phyloP scores from a whole-genome alignment of 2,329 filamentous ascomycete genomes.

The Emericellopsis cladophorae region DNA sequence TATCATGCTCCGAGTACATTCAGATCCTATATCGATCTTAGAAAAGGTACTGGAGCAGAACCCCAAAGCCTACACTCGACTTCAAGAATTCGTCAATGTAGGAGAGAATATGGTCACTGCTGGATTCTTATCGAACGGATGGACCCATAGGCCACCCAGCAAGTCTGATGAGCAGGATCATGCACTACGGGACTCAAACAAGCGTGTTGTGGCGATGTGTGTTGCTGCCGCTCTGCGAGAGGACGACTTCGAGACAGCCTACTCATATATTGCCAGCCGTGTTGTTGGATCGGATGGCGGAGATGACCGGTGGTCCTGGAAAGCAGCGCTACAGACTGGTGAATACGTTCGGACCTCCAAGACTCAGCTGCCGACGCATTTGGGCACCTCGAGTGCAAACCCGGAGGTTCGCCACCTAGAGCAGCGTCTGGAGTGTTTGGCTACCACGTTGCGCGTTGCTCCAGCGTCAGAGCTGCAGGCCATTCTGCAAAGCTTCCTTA shows the following conservation, averaged over 20 bases:
- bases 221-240: slow-evolving; percentile 64
- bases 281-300: slow-evolving; percentile 26
- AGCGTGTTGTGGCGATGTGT: slow-evolving; percentile 66
- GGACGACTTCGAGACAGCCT: slow-evolving; percentile 76
- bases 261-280: slow-evolving; percentile 68
- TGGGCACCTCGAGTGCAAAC: slow-evolving; percentile 47
- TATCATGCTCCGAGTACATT: slow-evolving; percentile 63
- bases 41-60: slow-evolving; percentile 68
- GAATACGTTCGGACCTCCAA: slow-evolving; percentile 49
- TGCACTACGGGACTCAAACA: slow-evolving; percentile 34
- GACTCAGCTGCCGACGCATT: slow-evolving; percentile 43
- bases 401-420: slow-evolving; percentile 59
- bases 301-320: slow-evolving; percentile 62
- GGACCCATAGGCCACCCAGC: neutral
- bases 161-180: slow-evolving; percentile 9
- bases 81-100: slow-evolving; percentile 61
- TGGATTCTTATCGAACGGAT: slow-evolving; percentile 23
- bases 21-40: slow-evolving; percentile 62
- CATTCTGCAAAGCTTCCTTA: slow-evolving; percentile 61
- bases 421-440: slow-evolving; percentile 69
- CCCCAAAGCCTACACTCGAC: slow-evolving; percentile 55
- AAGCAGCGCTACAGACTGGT: slow-evolving; percentile 65
- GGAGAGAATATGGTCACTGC: slow-evolving; percentile 54
- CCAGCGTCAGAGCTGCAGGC: slow-evolving; percentile 59
- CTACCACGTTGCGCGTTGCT: slow-evolving; percentile 61